Conservation (phyloP, 78 protist species). For the Dictyostelium discoideum region DNA sequence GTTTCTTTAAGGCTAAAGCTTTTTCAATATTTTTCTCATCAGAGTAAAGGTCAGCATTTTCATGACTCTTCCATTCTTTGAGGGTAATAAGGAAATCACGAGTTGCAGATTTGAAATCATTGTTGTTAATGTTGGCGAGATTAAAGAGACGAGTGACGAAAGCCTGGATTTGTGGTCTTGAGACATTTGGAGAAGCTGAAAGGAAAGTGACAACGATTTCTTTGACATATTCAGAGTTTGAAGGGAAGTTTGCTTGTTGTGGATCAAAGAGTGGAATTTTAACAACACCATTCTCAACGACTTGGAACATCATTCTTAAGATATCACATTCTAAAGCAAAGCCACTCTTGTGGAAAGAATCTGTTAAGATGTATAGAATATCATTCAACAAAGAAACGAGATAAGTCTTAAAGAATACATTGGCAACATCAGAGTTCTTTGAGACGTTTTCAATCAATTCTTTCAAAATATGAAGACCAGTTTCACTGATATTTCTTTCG, state of each 20-base stretch:
- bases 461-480: conserved; percentile 84
- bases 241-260: neutral
- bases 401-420: conserved; percentile 72
- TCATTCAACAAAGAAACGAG: conserved; percentile 61
- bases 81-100: conserved; percentile 86
- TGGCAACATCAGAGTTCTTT: conserved; percentile 34
- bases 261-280: conserved; percentile 63
- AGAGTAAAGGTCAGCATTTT: conserved; percentile 67
- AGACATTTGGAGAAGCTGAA: conserved; percentile 75
- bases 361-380: conserved; percentile 81
- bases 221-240: conserved; percentile 47
- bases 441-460: conserved; percentile 82
- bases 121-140: neutral
- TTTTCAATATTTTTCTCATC: conserved; percentile 74
- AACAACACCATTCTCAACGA: conserved; percentile 76
- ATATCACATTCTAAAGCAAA: conserved; percentile 76
- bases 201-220: conserved; percentile 21
- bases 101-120: conserved; percentile 61
- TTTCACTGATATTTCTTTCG: conserved; percentile 92
- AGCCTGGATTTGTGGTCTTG: conserved; percentile 33
- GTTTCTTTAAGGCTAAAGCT: conserved; percentile 27
- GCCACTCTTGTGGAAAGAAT: conserved; percentile 84
- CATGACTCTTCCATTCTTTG: conserved; percentile 71
- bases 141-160: conserved; percentile 25
- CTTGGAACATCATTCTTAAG: conserved; percentile 57